Evolutionary conservation across 2,329 filamentous ascomycete genomes (phyloP), one percentile per base, ranked within the genome.

Genomic region (Ascomycota sp.): DNA sequence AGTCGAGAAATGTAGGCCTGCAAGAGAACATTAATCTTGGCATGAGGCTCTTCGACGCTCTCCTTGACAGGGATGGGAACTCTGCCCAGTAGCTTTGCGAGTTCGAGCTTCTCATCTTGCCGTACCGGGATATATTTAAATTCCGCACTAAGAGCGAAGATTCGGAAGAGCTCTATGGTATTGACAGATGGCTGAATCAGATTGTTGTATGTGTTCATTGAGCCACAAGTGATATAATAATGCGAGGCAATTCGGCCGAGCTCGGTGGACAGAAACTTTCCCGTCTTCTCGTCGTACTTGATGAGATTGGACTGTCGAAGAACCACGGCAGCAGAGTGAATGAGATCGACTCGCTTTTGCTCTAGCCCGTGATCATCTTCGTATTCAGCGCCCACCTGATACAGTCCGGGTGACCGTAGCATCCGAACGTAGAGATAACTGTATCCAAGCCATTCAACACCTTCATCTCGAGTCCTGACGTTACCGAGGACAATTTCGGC

Each of bases 81-180:
- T 42, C 79, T 70, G 8, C 77, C 76, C 16, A 98, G 64, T 26
- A 98, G 63, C 53, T 95, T 93, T 6, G 83, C 83, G 35, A 98
- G 64, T 54, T 98, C 89, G 26, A 98, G 64, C 60, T 95, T 95
- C 61, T 98, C 89, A 46, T 98, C 89, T 48, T 93, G 84, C 30
- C 89, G 77, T 27, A 98, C 86, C 2, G 89, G 89, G 30, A 98
- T 98, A 53, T 92, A 98, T 55, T 93, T 95, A 66, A 98, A 98
- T 54, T 98, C 89, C 36, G 91, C 82, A 48, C 89, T 95, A 27
- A 95, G 67, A 9, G 91, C 77, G 50, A 98, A 98, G 25, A 98
- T 75, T 30, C 91, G 76, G 72, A 98, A 95, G 30, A 98, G 68
- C 55, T 98, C 89, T 41, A 98, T 92, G 6, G 80, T 80, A 24